Conservation (phyloP, 2,329 filamentous ascomycete genomes). For the Karstenula rhodostoma region DNA sequence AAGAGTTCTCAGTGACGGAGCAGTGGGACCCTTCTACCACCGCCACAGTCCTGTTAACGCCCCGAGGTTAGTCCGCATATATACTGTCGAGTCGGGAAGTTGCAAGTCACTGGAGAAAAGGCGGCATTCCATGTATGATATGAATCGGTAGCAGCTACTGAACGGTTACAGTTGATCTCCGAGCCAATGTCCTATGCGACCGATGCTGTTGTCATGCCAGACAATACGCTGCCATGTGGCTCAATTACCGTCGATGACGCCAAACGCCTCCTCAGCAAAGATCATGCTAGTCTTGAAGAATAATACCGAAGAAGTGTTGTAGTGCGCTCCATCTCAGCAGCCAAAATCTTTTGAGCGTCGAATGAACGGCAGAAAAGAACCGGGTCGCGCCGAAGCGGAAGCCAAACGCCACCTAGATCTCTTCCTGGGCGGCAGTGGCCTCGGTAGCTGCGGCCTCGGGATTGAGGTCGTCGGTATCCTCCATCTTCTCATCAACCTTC, state of each 20-base stretch:
- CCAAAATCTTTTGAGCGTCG: background rate
- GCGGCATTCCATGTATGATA: background rate
- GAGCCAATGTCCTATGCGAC: background rate
- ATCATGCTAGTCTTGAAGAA: background rate
- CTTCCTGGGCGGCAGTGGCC: conserved; percentile 13
- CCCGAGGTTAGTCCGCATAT: too few relatives aligned
- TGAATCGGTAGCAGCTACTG: conserved; percentile 1
- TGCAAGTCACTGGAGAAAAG: too few relatives aligned
- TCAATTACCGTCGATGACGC: background rate
- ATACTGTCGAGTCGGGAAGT: too few relatives aligned
- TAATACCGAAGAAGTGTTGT: background rate
- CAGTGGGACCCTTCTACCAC: too few relatives aligned
- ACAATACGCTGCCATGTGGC: background rate
- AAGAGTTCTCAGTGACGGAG: too few relatives aligned
- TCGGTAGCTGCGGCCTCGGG: background rate
- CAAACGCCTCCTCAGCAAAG: background rate
- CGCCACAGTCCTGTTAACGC: too few relatives aligned
- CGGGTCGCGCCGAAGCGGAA: background rate
- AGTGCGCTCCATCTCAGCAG: background rate
- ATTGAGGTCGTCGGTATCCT: background rate
- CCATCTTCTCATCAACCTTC: conserved; percentile 2
- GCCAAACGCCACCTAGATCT: conserved; percentile 21
- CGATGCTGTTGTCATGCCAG: background rate
- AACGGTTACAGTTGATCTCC: conserved; percentile 1
- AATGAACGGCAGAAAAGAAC: background rate